These are phyloP conservation scores for Lichtheimia ornata DNA, from an alignment of 371 early-diverging fungal species.

Conservation along the genomic window DNA sequence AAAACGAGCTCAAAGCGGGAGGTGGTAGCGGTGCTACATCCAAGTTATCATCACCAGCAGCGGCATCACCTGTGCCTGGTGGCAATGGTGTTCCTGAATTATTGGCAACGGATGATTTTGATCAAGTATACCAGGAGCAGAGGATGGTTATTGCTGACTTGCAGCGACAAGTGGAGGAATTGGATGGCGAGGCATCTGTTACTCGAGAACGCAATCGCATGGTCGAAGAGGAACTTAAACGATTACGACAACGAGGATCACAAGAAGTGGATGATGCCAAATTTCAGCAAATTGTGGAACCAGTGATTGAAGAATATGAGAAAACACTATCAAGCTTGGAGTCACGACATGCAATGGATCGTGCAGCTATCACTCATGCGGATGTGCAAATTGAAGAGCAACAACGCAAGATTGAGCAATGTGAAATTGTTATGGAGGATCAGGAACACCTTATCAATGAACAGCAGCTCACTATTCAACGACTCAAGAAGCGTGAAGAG, in stretches of 20 bases:
- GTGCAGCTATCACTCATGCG: slow-evolving; percentile 55
- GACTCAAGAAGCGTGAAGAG: slow-evolving; percentile 31
- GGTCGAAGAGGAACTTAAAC: slow-evolving; percentile 40
- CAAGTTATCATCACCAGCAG: slow-evolving; percentile 8
- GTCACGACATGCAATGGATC: slow-evolving; percentile 56
- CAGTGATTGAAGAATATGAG: slow-evolving; percentile 70
- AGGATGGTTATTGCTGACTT: slow-evolving; percentile 37
- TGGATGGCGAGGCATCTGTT: slow-evolving; percentile 38
- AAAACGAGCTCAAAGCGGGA: slow-evolving; percentile 41
- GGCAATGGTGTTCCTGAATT: neutral
- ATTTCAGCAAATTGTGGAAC: slow-evolving; percentile 65
- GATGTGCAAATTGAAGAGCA: slow-evolving; percentile 54
- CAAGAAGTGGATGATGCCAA: neutral
- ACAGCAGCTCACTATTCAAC: slow-evolving; percentile 19
- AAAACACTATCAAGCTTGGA: slow-evolving; percentile 61
- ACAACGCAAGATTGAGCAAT: slow-evolving; percentile 34
- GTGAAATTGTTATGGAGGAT: slow-evolving; percentile 27
- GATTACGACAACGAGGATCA: slow-evolving; percentile 14
- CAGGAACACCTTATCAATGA: slow-evolving; percentile 40
- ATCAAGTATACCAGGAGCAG: slow-evolving; percentile 36
- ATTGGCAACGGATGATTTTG: slow-evolving; percentile 15
- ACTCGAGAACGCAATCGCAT: slow-evolving; percentile 39
- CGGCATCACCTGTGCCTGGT: neutral
- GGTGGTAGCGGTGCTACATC: neutral
- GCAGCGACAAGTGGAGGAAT: slow-evolving; percentile 45